Evolutionary conservation across 768 basidiomycete genomes (phyloP), one percentile per base, ranked within the genome.

Genomic region (Dacryopinax primogenitus): DNA sequence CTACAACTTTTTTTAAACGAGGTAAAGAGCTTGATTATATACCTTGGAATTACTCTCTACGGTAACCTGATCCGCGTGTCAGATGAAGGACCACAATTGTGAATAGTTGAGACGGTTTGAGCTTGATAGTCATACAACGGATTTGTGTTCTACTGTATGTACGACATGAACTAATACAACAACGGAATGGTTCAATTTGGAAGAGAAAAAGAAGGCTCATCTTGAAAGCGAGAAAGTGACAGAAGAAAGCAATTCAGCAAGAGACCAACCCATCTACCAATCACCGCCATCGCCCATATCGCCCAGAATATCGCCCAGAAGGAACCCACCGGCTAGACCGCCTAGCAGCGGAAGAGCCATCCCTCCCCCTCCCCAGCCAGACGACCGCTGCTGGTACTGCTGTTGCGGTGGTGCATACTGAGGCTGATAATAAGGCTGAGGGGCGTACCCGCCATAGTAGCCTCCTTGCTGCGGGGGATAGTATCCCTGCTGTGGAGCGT

Each of bases 401-500:
- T 58, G 51, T 21, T 58, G 51, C 13, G 51, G 51, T 18, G 51
- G 51, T 11, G 51, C 51, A 30, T 58, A 58, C 51, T 58, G 51
- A 15, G 51, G 51, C 51, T 58, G 51, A 30, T 58, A 58, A 30
- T 58, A 58, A 11, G 51, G 51, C 51, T 58, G 51, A 15, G 51
- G 51, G 9, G 36, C 47, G 18, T 65, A 36, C 18, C 33, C 33
- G 6, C 23, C 23, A 3, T 36, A 34, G 47, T 67, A 64, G n/a
- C 47, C 51, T 34, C 36, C 62, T 21, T 39, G 37, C 26, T 33
- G 18, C 23, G 62, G 62, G 2, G 64, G 61, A 7, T 33, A 32
- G 62, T 66, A 69, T n/a, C 63, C 37, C n/a, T 66, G 69, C 3
- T 66, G 66, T 3, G 66, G 61, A 47, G 66, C 65, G 32, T 47